These are phyloP conservation scores for Fusarium acutatum DNA, from an alignment of 2,329 filamentous ascomycete genomes.

Conservation along the genomic window DNA sequence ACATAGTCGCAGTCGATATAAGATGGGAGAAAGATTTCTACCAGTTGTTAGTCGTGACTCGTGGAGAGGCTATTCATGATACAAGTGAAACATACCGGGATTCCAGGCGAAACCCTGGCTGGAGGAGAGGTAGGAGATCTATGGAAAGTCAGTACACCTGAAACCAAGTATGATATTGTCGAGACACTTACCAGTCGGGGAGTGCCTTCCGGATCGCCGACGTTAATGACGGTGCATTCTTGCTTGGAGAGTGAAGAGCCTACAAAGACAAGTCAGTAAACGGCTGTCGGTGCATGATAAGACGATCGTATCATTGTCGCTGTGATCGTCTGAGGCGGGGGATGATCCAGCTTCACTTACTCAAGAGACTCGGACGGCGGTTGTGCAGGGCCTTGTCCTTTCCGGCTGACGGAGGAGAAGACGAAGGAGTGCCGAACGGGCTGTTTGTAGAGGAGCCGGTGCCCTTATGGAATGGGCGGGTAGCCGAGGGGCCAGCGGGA, in stretches of 20 bases:
- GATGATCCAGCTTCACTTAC: conserved; percentile 49
- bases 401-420: conserved; percentile 62
- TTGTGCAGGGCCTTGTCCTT: conserved; percentile 60
- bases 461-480: conserved; percentile 54
- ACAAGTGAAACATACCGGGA: conserved; percentile 62
- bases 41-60: conserved; percentile 6
- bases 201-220: conserved; percentile 77
- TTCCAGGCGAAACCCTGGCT: conserved; percentile 88
- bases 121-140: conserved; percentile 83
- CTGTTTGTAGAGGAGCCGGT: conserved; percentile 56
- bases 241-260: conserved; percentile 76
- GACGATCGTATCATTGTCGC: conserved; percentile 18
- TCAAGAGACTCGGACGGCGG: conserved; percentile 69
- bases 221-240: conserved; percentile 82
- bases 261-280: conserved; percentile 51
- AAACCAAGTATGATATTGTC: neutral
- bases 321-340: conserved; percentile 7
- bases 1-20: conserved; percentile 79
- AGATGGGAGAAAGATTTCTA: conserved; percentile 83
- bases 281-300: conserved; percentile 3
- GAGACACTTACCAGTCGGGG: conserved; percentile 69
- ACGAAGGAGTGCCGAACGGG: conserved; percentile 55
- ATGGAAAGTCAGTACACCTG: conserved; percentile 23
- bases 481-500: conserved; percentile 55
- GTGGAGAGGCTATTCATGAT: neutral